Base-by-base conservation (phyloP, 495 filamentous ascomycete genomes). In the Annulohypoxylon bovei region DNA sequence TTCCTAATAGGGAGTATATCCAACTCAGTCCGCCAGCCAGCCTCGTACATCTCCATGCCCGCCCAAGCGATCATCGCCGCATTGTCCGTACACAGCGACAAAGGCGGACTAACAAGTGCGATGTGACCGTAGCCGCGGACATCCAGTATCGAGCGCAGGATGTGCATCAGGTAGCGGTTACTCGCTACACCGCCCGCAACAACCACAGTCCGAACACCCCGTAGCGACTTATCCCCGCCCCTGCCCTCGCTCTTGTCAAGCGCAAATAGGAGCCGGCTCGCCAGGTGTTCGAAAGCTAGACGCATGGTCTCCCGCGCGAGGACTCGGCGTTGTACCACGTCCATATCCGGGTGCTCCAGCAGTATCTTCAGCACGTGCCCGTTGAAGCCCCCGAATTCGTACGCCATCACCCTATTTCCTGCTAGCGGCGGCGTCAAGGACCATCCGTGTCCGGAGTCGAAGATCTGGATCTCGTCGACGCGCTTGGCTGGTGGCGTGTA, bases 51-150 rank as follows among this genome's bases (percentile, higher is more conserved):
- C 82, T 97, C 94, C 58, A 93, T 85, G 0, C 91, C 95, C 4
- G 94, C 86, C 95, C 95, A 99, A 0, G 91, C 95, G 71, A 98
- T 93, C 95, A 98, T 99, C n/a, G 93, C 93, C 14, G 94, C 95
- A 81, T 98, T 98, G 75, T 99, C 95, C 0, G 92, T 97, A 71
- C 95, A 97, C 67, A 94, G 81, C 49, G 82, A 80, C 20, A 85
- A 75, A 3, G 95, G 95, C 20, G 95, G 95, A 39, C 89, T 89
- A 3, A 89, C 77, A 11, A 98, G 70, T 27, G 82, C 63, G n/a
- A 97, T 77, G 62, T 90, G 63, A 4, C 68, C 68, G 70, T 87
- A 90, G 0, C 92, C 92, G 12, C 88, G 82, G 9, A 79, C 85
- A 70, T 90, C 84, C 32, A 98, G 78, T 54, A 87, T 86, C 3